Conservation (phyloP, 257 asterid species). For the Solanum paucissectum region DNA sequence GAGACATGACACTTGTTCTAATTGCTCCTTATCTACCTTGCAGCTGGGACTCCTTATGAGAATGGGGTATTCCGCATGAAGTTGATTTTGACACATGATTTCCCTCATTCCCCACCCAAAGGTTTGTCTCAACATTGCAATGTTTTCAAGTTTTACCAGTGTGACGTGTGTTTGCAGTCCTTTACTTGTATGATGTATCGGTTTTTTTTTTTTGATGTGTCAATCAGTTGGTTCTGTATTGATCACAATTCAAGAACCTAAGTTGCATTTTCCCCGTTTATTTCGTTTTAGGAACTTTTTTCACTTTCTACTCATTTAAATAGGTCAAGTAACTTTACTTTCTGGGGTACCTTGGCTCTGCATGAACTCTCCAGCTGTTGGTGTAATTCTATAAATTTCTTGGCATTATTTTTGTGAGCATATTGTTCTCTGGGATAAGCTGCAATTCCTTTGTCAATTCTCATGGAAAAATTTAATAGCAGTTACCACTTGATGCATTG, state of each 20-base stretch:
- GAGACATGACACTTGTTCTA: background rate
- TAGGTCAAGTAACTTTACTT: background rate
- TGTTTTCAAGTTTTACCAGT: background rate
- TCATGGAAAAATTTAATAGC: background rate
- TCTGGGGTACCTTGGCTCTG: background rate
- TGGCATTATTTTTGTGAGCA: background rate
- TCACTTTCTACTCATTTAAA: background rate
- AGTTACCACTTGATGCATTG: background rate
- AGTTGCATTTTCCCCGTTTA: background rate
- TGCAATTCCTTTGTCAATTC: background rate
- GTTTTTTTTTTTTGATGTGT: background rate
- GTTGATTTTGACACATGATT: constrained; percentile 76
- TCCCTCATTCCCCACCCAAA: constrained; percentile 91
- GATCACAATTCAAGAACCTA: background rate
- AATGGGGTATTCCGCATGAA: constrained; percentile 89
- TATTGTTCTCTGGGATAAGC: background rate
- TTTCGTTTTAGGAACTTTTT: background rate
- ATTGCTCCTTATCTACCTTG: constrained; percentile 16
- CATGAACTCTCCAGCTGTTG: background rate
- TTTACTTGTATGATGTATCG: background rate
- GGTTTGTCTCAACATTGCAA: constrained; percentile 30
- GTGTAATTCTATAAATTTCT: background rate
- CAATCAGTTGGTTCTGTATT: background rate
- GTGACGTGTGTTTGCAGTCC: background rate
- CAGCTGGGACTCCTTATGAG: constrained; percentile 99